Conservation (phyloP, 192 early-diverging fungal species). For the Kickxella alabastrina region DNA sequence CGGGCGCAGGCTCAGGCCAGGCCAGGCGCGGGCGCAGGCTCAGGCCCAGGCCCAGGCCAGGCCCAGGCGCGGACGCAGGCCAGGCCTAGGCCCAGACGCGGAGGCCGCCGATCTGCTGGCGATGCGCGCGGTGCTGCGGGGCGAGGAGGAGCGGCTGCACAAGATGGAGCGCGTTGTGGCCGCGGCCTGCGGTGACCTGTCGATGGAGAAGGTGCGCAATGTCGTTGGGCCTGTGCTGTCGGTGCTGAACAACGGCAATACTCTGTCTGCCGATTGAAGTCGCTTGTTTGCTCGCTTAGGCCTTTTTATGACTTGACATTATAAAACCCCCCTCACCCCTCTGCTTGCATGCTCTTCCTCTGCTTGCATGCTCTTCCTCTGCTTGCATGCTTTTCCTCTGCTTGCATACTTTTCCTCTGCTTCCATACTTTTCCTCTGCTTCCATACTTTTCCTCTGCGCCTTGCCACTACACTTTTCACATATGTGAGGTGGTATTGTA, state of each 20-base stretch:
- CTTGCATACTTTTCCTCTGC: no score
- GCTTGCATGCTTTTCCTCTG: no score
- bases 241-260: constrained; percentile 44
- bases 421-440: no score
- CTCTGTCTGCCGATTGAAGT: constrained; percentile 9
- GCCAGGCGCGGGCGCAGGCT: not conserved
- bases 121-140: constrained; percentile 20
- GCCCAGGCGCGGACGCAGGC: no score
- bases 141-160: constrained; percentile 38
- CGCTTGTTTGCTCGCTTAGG: not conserved
- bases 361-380: not conserved
- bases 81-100: no score
- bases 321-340: no score
- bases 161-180: constrained; percentile 51
- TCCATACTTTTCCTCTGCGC: no score
- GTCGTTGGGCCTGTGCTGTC: constrained; percentile 49
- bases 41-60: no score
- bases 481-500: no score
- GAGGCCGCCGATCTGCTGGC: constrained; percentile 36
- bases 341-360: no score
- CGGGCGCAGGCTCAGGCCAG: constrained; percentile 3
- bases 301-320: no score
- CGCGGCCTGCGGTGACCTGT: constrained; percentile 47
- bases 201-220: constrained; percentile 45
- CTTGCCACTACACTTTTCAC: no score